phyloP scores from a whole-genome alignment of 352 stramenopile species.

The Globisporangium iwayamae region DNA sequence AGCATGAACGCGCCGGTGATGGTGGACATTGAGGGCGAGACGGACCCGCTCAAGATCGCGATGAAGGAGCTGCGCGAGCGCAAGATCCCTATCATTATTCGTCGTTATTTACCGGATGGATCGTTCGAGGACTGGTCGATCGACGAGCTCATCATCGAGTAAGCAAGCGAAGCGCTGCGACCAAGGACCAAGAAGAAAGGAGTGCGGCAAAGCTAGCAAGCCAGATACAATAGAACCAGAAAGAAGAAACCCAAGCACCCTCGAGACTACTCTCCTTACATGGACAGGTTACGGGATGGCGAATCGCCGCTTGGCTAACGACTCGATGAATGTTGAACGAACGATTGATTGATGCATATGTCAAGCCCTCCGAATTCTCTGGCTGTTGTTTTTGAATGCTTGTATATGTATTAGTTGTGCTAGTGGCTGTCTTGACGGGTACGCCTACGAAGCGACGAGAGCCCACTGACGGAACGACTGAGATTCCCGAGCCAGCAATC shows the following conservation, averaged over 20 bases:
- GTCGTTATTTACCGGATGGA: conserved; percentile 97
- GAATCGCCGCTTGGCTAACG: background rate
- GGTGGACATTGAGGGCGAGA: conserved; percentile 97
- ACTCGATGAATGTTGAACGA: conserved; percentile 6
- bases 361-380: background rate
- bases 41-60: conserved; percentile 99
- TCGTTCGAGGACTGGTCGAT: conserved; percentile 99
- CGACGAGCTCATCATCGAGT: conserved; percentile 99
- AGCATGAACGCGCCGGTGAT: conserved; percentile 96
- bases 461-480: too few relatives aligned
- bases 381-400: background rate
- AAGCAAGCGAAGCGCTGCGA: conserved; percentile 25
- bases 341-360: conserved; percentile 3
- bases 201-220: background rate
- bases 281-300: background rate
- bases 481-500: too few relatives aligned
- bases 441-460: too few relatives aligned
- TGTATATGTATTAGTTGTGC: too few relatives aligned
- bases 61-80: conserved; percentile 98
- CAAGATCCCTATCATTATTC: conserved; percentile 99
- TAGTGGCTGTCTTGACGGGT: too few relatives aligned
- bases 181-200: background rate
- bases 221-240: conserved; percentile 11
- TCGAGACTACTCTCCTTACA: background rate
- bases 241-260: background rate